Conservation (phyloP, 768 basidiomycete species). For the Naganishia antarctica region DNA sequence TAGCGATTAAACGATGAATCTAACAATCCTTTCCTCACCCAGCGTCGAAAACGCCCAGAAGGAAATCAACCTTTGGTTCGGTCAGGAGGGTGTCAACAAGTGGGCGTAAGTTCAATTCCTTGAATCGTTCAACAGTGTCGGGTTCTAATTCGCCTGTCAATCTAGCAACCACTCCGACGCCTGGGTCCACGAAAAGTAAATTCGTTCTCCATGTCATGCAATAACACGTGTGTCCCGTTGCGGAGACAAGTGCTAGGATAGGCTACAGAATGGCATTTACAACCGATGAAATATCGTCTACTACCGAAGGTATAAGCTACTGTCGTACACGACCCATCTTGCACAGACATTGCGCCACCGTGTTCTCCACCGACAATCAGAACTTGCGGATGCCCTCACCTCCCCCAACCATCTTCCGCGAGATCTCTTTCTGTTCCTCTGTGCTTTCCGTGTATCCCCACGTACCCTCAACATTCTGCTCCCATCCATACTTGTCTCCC, state of each 20-base stretch:
- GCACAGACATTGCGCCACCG: neutral
- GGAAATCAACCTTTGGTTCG: slow-evolving; percentile 79
- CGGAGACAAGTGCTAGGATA: neutral
- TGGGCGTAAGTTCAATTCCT: slow-evolving; percentile 37
- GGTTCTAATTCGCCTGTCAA: slow-evolving; percentile 23
- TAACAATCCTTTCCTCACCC: slow-evolving; percentile 35
- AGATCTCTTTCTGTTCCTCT: slow-evolving; percentile 25
- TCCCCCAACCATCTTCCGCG: slow-evolving; percentile 25
- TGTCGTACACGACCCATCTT: neutral
- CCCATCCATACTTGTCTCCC: slow-evolving; percentile 23
- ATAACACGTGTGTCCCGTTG: neutral
- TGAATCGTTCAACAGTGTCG: too few relatives aligned
- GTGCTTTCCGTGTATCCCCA: slow-evolving; percentile 27
- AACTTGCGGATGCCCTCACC: slow-evolving; percentile 26
- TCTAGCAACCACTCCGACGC: slow-evolving; percentile 20
- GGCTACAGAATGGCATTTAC: neutral
- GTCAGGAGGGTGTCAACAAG: slow-evolving; percentile 43
- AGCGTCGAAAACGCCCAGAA: slow-evolving; percentile 59
- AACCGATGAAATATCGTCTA: neutral
- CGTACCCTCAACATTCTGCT: slow-evolving; percentile 18
- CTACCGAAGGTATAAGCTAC: too few relatives aligned
- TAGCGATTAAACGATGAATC: neutral
- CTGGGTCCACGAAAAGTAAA: slow-evolving; percentile 30
- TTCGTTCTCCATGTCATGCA: neutral
- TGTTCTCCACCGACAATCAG: neutral